Base-by-base conservation (phyloP, 352 stramenopile genomes). In the Thraustochytrium sp. region DNA sequence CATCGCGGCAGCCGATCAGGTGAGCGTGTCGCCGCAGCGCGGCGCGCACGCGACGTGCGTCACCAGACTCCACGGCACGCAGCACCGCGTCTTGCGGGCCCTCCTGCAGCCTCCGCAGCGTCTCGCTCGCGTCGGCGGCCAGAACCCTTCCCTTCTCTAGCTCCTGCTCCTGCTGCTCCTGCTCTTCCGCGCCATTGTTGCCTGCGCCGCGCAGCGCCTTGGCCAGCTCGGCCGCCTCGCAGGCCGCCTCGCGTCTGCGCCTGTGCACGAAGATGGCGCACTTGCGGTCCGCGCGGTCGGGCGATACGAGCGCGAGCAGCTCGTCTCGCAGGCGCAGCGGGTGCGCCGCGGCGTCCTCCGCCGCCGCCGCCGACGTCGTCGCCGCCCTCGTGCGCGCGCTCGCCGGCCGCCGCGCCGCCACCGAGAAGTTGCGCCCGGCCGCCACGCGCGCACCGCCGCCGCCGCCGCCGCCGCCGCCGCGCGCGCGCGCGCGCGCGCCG, bases 301-400 rank as follows among this genome's bases (percentile, higher is more conserved):
- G 46, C 18, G 18, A 18, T 16, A 80, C 68, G 18, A 80, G 23
- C 36, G 68, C 68, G 0, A 62, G 49, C 18, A 80, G 53, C 48
- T 80, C 68, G 26, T 80, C 68, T 9, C 68, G 68, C 34, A 80
- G 68, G 5, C 44, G 26, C 5, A 63, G n/a, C n/a, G n/a, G n/a
- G n/a, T n/a, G n/a, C n/a, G n/a, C 18, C 36, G 5, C 54, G 42
- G 42, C 42, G 42, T 16, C 5, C 16, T 5, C 5, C 5, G 42
- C 42, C 42, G 42, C 5, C 42, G 16, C 16, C 42, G 16, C 5
- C 5, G 5, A 5, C 42, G 42, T 16, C 42, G 5, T 49, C 5
- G 16, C 42, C 42, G 5, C 16, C 5, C 42, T 16, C 16, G 42
- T 5, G 5, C 5, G 42, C 42, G 42, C 42, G 16, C 16, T 16